Conservation (phyloP, 2,329 filamentous ascomycete species). For the Aureobasidium melanogenum region DNA sequence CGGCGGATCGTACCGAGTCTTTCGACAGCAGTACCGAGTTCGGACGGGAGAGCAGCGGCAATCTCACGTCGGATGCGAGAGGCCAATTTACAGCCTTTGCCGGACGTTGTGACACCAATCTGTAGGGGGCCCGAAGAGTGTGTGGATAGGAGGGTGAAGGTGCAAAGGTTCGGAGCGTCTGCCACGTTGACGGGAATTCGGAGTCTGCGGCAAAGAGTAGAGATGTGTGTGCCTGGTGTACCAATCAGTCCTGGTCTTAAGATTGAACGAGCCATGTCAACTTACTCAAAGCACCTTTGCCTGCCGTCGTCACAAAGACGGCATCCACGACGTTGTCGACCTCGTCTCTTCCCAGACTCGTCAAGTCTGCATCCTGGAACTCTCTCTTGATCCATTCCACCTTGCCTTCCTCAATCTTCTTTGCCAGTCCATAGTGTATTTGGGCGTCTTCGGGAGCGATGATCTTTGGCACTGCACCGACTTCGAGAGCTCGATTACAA, state of each 20-base stretch:
- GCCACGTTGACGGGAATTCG: slow-evolving; percentile 90
- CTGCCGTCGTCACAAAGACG: slow-evolving; percentile 71
- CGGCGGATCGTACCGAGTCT: slow-evolving; percentile 65
- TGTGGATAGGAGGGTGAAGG: slow-evolving; percentile 81
- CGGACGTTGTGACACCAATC: slow-evolving; percentile 91
- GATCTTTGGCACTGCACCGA: slow-evolving; percentile 72
- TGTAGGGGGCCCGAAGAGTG: slow-evolving; percentile 86
- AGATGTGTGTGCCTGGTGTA: slow-evolving; percentile 48
- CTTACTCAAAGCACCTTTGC: slow-evolving; percentile 34
- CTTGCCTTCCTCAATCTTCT: slow-evolving; percentile 56
- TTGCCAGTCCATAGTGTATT: slow-evolving; percentile 52
- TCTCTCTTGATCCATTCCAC: slow-evolving; percentile 56
- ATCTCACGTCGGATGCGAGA: slow-evolving; percentile 84
- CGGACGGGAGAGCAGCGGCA: slow-evolving; percentile 63
- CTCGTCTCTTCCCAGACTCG: slow-evolving; percentile 68
- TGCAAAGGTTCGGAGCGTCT: slow-evolving; percentile 77
- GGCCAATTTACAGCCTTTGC: slow-evolving; percentile 86
- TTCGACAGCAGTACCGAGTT: slow-evolving; percentile 68
- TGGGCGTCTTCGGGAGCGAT: slow-evolving; percentile 57
- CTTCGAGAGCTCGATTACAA: slow-evolving; percentile 68
- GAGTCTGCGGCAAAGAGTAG: slow-evolving; percentile 63
- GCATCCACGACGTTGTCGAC: slow-evolving; percentile 74
- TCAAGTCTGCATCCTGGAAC: slow-evolving; percentile 65
- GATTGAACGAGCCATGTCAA: not conserved
- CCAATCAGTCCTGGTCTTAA: not conserved